Conservation (phyloP, 192 early-diverging fungal genomes). For the Gaertneriomyces sp. region DNA sequence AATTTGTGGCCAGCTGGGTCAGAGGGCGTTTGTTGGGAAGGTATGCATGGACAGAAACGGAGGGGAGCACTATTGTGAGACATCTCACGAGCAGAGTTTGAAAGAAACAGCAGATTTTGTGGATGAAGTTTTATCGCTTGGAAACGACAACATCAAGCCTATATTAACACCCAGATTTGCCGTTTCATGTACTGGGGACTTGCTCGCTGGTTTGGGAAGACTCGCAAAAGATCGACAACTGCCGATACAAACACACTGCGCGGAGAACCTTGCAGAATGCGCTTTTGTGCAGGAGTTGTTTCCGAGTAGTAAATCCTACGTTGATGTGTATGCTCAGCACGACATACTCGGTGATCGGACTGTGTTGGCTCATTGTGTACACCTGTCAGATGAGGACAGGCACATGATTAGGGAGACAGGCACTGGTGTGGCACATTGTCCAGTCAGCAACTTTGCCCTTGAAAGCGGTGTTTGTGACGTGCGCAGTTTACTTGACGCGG, state of each 20-base stretch:
- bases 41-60: slow-evolving; percentile 94
- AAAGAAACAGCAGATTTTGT: slow-evolving; percentile 54
- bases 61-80: slow-evolving; percentile 74
- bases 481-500: slow-evolving; percentile 63
- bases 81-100: slow-evolving; percentile 62
- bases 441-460: slow-evolving; percentile 86
- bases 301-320: slow-evolving; percentile 65
- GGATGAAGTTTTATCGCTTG: slow-evolving; percentile 21
- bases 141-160: slow-evolving; percentile 47
- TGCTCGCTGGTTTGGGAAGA: slow-evolving; percentile 66
- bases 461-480: slow-evolving; percentile 79
- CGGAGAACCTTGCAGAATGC: slow-evolving; percentile 80
- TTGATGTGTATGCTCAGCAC: slow-evolving; percentile 70
- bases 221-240: slow-evolving; percentile 70
- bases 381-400: slow-evolving; percentile 73
- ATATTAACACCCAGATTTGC: slow-evolving; percentile 93
- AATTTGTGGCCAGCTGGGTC: slow-evolving; percentile 67
- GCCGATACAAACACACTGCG: slow-evolving; percentile 89
- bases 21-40: slow-evolving; percentile 91
- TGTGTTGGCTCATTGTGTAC: slow-evolving; percentile 93
- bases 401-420: slow-evolving; percentile 57
- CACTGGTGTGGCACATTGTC: slow-evolving; percentile 86
- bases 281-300: slow-evolving; percentile 70
- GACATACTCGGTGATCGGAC: slow-evolving; percentile 69
- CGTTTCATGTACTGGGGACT: slow-evolving; percentile 68